Conservation (phyloP, 2,329 filamentous ascomycete species). For the Nigrospora sphaerica region DNA sequence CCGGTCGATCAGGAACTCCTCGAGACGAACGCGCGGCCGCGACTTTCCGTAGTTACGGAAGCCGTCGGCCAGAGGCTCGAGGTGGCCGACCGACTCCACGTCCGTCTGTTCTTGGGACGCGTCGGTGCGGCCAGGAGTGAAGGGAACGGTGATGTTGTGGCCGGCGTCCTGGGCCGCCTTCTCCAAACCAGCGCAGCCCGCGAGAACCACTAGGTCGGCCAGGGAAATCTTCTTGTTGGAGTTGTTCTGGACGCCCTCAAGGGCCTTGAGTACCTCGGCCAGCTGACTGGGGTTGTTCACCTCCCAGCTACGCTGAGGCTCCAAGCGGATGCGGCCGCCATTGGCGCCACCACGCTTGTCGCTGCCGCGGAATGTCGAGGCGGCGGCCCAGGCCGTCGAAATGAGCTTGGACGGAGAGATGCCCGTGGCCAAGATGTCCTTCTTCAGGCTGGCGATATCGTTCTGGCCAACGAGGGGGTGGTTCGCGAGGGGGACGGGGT, state of each 20-base stretch:
- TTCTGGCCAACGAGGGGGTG: conserved; percentile 51
- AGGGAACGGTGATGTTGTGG: conserved; percentile 53
- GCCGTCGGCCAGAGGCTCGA: conserved; percentile 63
- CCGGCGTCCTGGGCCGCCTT: conserved; percentile 51
- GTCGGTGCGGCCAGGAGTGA: conserved; percentile 66
- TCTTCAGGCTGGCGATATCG: conserved; percentile 60
- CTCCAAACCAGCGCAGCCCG: conserved; percentile 65
- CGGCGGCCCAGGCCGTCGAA: conserved; percentile 60
- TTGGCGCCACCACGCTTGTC: conserved; percentile 82
- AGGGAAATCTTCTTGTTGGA: conserved; percentile 75
- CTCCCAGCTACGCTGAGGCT: conserved; percentile 65
- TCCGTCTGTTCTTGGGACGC: conserved; percentile 69
- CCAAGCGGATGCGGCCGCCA: conserved; percentile 68
- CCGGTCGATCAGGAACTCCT: conserved; percentile 65
- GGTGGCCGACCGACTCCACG: conserved; percentile 51
- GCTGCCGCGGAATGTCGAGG: conserved; percentile 64
- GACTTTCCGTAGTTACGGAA: conserved; percentile 74
- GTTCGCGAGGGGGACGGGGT: conserved; percentile 56
- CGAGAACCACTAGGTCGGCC: conserved; percentile 71
- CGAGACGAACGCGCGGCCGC: conserved; percentile 51
- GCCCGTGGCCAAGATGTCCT: conserved; percentile 57
- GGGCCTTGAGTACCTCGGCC: conserved; percentile 48
- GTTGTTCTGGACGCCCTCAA: conserved; percentile 58
- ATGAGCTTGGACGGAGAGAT: conserved; percentile 55
- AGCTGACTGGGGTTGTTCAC: conserved; percentile 67